Evolutionary conservation across 345 rosid species (phyloP).

Genomic region (Citrus medica): DNA sequence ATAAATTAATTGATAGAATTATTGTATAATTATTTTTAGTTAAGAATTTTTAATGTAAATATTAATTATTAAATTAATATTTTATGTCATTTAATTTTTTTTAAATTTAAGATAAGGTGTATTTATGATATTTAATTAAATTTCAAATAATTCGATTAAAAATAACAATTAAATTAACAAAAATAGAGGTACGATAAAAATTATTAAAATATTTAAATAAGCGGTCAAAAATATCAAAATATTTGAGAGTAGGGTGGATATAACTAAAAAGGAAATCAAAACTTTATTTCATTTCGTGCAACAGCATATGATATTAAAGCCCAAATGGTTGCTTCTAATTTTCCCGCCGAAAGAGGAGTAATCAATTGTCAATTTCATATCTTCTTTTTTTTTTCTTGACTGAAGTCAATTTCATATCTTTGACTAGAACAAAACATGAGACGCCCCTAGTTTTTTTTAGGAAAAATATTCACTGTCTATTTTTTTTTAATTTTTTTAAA

Average conservation of each 20-base stretch:
- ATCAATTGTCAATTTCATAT: neutral
- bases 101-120: accelerated
- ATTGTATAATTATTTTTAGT: too few relatives aligned
- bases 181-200: accelerated
- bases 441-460: neutral
- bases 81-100: too few relatives aligned
- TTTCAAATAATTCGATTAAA: accelerated
- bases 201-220: too few relatives aligned
- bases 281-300: neutral
- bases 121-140: too few relatives aligned
- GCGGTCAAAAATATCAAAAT: too few relatives aligned
- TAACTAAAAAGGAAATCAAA: neutral
- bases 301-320: neutral
- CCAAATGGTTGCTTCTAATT: neutral
- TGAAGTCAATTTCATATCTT: conserved; percentile 11
- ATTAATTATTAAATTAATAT: accelerated
- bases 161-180: too few relatives aligned
- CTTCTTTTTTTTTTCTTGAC: too few relatives aligned
- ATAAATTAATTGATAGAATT: accelerated
- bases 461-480: too few relatives aligned
- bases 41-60: too few relatives aligned
- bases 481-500: too few relatives aligned
- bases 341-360: conserved; percentile 22
- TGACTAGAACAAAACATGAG: neutral
- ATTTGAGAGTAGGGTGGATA: too few relatives aligned